Base-by-base conservation (phyloP, 805 yeast genomes). In the Lachancea sp. region DNA sequence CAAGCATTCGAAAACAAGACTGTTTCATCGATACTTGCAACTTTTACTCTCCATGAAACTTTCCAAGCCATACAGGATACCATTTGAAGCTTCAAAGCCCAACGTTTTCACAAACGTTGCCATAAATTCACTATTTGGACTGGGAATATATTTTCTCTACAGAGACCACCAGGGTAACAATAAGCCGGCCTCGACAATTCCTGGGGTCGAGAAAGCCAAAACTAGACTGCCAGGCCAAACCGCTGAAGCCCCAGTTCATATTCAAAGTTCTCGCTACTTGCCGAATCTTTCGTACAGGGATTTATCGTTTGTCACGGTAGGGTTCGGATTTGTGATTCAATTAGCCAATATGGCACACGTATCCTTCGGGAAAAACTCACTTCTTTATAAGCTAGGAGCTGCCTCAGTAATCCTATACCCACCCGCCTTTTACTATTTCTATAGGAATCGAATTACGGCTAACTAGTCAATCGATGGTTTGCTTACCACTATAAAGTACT, bases 321-420 rank as follows among this genome's bases (percentile, higher is more conserved):
- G 50, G 3, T 48, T 50, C 49, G 56, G 56, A 17, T 51, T 52
- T 25, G 33, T 50, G 25, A 47, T 51, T 11, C 54, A 50, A 30
- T 34, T 52, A 5, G 47, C 54, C 19, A 50, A 47, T 26, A 43
- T 45, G 21, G 44, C 53, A 4, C 51, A 46, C 28, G 41, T 46
- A 8, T 44, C 51, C 5, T 49, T 44, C 25, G 55, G 55, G 8
- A 49, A 39, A 22, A 42, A 40, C 24, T 52, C 56, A 9, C 21
- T 44, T 25, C 29, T 50, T 11, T 50, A 44, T 22, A 49, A 43
- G 31, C 32, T 47, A 6, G 45, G 53, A 19, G 25, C 49, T 3
- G 24, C 43, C n/a, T 42, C 55, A 13, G 50, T 51, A 21, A 19
- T 49, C 1, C 46, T 43, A n/a, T 50, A 49, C 31, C 56, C 55